phyloP scores from a whole-genome alignment of 305 asterid species.

The Fraxinus greggii region DNA sequence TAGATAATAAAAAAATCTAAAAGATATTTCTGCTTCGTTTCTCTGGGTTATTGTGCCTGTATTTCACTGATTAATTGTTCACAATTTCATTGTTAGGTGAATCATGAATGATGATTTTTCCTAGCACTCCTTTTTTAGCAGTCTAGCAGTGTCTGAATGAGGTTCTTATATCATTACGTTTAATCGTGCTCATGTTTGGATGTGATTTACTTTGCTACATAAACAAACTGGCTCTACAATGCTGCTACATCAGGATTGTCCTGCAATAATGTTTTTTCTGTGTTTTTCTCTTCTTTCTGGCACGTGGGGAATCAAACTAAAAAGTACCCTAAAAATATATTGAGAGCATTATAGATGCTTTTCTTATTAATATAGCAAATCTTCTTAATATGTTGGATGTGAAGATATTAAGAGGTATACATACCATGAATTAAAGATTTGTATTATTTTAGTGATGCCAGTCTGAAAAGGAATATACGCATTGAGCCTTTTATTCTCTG shows the following conservation, averaged over 20 bases:
- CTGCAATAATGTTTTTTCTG: neutral
- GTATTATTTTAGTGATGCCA: neutral
- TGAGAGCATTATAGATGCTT: neutral
- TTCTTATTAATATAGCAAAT: neutral
- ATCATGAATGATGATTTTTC: neutral
- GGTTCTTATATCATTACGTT: neutral
- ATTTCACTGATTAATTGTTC: neutral
- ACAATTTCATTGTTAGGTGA: neutral
- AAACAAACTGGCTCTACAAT: neutral
- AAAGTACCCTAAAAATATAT: neutral
- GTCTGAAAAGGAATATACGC: neutral
- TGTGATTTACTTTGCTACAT: neutral
- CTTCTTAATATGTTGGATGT: neutral
- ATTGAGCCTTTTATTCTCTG: neutral
- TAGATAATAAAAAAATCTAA: neutral
- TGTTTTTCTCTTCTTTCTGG: neutral
- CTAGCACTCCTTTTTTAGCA: neutral
- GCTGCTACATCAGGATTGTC: neutral
- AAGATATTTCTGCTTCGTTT: neutral
- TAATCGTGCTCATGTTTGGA: neutral
- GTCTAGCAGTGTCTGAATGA: neutral
- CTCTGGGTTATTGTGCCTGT: neutral
- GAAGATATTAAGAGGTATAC: neutral
- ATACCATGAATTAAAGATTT: neutral
- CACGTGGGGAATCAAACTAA: neutral